phyloP scores from a whole-genome alignment of 805 yeast genomes.

The Barnettozyma salicaria region DNA sequence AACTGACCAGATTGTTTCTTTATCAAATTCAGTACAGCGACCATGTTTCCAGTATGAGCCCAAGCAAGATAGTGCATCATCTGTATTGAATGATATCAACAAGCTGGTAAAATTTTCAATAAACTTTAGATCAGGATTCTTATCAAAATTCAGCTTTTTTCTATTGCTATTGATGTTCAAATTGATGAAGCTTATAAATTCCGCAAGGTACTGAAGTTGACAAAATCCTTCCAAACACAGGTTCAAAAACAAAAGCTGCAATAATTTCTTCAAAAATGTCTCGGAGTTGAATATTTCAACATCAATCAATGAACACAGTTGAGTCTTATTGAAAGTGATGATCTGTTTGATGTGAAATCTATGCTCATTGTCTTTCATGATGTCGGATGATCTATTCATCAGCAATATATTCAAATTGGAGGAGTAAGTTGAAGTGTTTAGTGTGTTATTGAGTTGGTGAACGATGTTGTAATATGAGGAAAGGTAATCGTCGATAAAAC shows the following conservation, averaged over 20 bases:
- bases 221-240: conserved; percentile 15
- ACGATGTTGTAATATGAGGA: conserved; percentile 23
- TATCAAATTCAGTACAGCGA: neutral
- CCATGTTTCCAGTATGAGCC: neutral
- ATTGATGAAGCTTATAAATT: conserved; percentile 19
- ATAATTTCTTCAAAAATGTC: conserved; percentile 15
- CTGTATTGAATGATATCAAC: conserved; percentile 4
- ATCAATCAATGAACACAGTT: conserved; percentile 18
- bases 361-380: conserved; percentile 1
- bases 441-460: conserved; percentile 17
- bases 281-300: conserved; percentile 25
- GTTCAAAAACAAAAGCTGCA: conserved; percentile 20
- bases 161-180: conserved; percentile 21
- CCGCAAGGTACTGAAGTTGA: conserved; percentile 9
- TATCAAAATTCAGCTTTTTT: conserved; percentile 24
- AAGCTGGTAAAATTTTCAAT: conserved; percentile 14
- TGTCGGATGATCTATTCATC: conserved; percentile 9
- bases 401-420: conserved; percentile 8
- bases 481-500: conserved; percentile 19
- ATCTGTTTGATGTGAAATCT: conserved; percentile 8
- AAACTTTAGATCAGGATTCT: conserved; percentile 17
- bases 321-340: conserved; percentile 19
- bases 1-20: neutral
- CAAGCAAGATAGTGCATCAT: no score
- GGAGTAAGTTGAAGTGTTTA: conserved; percentile 22